Conservation (phyloP, 352 stramenopile genomes). For the Globisporangium cystogenes region DNA sequence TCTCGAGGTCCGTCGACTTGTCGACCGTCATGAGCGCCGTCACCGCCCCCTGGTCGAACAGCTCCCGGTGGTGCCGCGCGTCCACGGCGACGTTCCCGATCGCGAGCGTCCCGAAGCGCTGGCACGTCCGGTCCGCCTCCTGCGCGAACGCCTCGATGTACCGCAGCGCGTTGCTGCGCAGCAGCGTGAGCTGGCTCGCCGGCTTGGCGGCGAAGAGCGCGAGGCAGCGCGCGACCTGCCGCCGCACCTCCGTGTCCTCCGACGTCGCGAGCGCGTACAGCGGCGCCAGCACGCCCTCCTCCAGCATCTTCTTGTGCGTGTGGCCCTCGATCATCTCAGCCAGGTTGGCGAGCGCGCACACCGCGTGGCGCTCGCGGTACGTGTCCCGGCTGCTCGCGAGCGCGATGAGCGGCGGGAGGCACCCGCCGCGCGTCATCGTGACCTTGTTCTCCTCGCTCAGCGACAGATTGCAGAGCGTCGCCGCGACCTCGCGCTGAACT, state of each 20-base stretch:
- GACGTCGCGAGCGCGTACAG: conserved; percentile 81
- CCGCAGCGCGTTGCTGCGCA: conserved; percentile 81
- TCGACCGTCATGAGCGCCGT: conserved; percentile 87
- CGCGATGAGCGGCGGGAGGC: conserved; percentile 87
- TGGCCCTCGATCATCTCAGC: conserved; percentile 95
- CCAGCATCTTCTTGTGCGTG: conserved; percentile 94
- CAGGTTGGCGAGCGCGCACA: conserved; percentile 93
- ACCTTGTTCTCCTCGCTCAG: conserved; percentile 96
- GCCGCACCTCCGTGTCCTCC: conserved; percentile 85
- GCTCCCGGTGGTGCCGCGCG: conserved; percentile 82
- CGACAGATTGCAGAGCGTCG: conserved; percentile 93
- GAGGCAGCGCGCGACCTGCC: conserved; percentile 90
- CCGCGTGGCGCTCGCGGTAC: conserved; percentile 90
- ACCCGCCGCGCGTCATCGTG: conserved; percentile 92
- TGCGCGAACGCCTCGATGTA: conserved; percentile 87
- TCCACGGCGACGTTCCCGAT: conserved; percentile 92
- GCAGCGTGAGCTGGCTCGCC: conserved; percentile 85
- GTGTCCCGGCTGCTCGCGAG: conserved; percentile 84
- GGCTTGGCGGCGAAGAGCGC: conserved; percentile 92
- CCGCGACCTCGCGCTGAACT: conserved; percentile 93
- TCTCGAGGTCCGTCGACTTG: conserved; percentile 86
- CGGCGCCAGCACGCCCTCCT: conserved; percentile 88
- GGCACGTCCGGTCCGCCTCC: conserved; percentile 68
- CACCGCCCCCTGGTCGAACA: conserved; percentile 91
- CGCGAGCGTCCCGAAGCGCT: conserved; percentile 89